phyloP scores from a whole-genome alignment of 2,329 filamentous ascomycete species.

The Ophiostoma novo-ulmi region DNA sequence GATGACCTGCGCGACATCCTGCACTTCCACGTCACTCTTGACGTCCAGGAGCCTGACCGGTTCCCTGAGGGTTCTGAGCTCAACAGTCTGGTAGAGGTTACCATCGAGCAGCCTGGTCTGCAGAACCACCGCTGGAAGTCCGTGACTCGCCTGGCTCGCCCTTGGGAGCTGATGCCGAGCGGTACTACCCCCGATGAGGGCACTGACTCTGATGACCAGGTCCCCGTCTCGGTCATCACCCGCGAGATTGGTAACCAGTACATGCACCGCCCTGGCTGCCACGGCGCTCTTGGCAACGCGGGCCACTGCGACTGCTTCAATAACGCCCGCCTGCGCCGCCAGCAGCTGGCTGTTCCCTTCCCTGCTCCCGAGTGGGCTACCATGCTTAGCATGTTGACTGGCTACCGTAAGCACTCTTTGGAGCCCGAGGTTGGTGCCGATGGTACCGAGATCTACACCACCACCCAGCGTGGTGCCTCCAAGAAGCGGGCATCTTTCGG shows the following conservation, averaged over 20 bases:
- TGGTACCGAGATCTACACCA: slow-evolving; percentile 15
- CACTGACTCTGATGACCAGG: slow-evolving; percentile 25
- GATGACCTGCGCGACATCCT: slow-evolving; percentile 53
- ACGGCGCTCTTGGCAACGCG: slow-evolving; percentile 29
- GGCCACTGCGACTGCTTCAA: slow-evolving; percentile 48
- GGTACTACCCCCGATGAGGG: slow-evolving; percentile 23
- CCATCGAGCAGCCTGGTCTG: slow-evolving; percentile 49
- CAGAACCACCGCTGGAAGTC: slow-evolving; percentile 58
- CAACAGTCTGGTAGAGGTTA: slow-evolving; percentile 54
- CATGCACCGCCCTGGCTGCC: slow-evolving; percentile 49
- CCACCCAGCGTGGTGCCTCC: slow-evolving; percentile 16
- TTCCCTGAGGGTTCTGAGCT: slow-evolving; percentile 58
- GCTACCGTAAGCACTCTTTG: slow-evolving; percentile 43
- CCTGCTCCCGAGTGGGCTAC: slow-evolving; percentile 55
- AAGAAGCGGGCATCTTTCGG: slow-evolving; percentile 27
- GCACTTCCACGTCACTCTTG: slow-evolving; percentile 58
- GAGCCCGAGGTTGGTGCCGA: slow-evolving; percentile 28
- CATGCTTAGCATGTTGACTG: slow-evolving; percentile 53
- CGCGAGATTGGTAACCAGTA: slow-evolving; percentile 48
- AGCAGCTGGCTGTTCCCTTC: slow-evolving; percentile 53
- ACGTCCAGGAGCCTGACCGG: slow-evolving; percentile 52
- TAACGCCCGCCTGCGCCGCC: slow-evolving; percentile 38
- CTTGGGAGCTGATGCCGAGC: slow-evolving; percentile 44
- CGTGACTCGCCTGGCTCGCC: slow-evolving; percentile 53
- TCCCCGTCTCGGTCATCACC: slow-evolving; percentile 40